Conservation (phyloP, 1,284 basidiomycete species). For the Kwoniella shivajii region DNA sequence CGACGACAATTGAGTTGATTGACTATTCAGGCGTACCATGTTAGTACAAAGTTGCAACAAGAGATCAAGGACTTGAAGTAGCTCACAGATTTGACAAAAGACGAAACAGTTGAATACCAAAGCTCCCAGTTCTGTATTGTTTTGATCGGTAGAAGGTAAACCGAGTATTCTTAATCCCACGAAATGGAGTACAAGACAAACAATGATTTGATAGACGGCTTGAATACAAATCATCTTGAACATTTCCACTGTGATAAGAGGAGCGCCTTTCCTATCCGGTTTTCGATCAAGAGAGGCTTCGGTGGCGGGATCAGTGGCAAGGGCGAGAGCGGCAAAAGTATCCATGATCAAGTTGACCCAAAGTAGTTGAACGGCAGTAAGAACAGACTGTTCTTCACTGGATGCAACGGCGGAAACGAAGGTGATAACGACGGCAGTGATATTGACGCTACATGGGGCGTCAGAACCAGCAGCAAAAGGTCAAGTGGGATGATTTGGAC, state of each 20-base stretch:
- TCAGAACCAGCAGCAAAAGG: not conserved
- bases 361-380: conserved; percentile 91
- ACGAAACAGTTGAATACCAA: conserved; percentile 96
- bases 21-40: conserved; percentile 33
- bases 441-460: conserved; percentile 64
- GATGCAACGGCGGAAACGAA: conserved; percentile 88
- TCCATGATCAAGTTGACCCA: conserved; percentile 76
- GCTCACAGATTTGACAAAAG: conserved; percentile 79
- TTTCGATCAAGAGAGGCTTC: conserved; percentile 79
- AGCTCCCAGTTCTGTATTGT: conserved; percentile 65
- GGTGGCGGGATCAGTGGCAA: conserved; percentile 93
- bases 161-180: conserved; percentile 72
- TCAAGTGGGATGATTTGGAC: not conserved
- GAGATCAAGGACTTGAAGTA: not conserved
- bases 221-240: conserved; percentile 93
- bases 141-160: conserved; percentile 54
- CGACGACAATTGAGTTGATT: conserved; percentile 92
- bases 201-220: conserved; percentile 79
- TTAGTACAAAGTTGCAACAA: not conserved
- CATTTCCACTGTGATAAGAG: conserved; percentile 88
- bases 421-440: conserved; percentile 92
- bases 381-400: conserved; percentile 71
- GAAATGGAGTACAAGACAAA: conserved; percentile 91
- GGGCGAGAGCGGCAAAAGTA: conserved; percentile 93
- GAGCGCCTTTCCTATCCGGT: conserved; percentile 84